Evolutionary conservation across 257 asterid genomes (phyloP), one percentile per base, ranked within the genome.

Genomic region (Scutellaria barbata): DNA sequence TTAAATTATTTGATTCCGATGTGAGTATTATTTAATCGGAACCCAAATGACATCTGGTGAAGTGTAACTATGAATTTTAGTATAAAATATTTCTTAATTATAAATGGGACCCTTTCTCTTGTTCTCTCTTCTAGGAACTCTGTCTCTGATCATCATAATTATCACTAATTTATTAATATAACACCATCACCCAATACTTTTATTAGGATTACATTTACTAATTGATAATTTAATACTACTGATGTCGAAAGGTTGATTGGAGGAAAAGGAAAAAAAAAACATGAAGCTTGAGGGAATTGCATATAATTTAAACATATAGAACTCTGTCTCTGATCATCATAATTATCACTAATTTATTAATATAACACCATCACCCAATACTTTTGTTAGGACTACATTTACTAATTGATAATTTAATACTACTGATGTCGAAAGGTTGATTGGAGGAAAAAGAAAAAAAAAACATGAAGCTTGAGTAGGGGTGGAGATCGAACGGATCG

Each of bases 81-180:
- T 16, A 40, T 30, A 30, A 30, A 30, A 30, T 30, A 11, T 45
- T 64, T 7, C 33, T 65, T 25, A 43, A 48, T 33, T 14, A 18
- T 63, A 22, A 16, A 54, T 17, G 42, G 74, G 51, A 8, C 33
- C 22, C 8, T 54, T 40, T 41, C 33, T 12, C 12, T 54, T 11
- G 16, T 30, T 55, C 17, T 9, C 14, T 68, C 65, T 54, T 68
- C 33, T 68, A 68, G 74, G 40, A 68, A 22, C 7, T 5, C 35
- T 41, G 43, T 7, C 14, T 11, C 9, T 41, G 17, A 14, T 10
- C 22, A 45, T 17, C 3, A 67, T 40, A n/a, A 54, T 20, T 18
- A 54, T 69, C 35, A 56, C 48, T 69, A 55, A 56, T 10, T 10
- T 18, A 50, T 5, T 16, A n/a, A 30, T 35, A 37, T 33, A 35